These are phyloP conservation scores for Plasmodium adleri DNA, from an alignment of 169 alveolate species.

Conservation along the genomic window DNA sequence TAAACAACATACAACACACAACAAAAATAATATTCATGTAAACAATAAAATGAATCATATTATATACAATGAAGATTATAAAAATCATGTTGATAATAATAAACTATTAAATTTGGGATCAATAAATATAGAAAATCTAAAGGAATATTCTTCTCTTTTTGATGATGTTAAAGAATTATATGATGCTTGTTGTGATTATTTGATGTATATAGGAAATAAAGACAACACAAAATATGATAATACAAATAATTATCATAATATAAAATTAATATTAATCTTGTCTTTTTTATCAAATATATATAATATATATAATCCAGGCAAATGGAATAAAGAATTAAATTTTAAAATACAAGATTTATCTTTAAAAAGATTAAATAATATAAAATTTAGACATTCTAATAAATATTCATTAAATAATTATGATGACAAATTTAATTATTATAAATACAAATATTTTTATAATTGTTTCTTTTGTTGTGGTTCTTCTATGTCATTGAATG, in stretches of 20 bases:
- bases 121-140: too few species aligned
- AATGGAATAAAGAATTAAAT: neutral
- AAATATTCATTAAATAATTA: neutral
- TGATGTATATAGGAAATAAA: neutral
- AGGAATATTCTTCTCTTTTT: neutral
- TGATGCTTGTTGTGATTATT: conserved; percentile 4
- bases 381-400: neutral
- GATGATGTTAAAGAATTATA: neutral
- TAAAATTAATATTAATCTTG: neutral
- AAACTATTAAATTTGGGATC: neutral
- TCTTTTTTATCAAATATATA: neutral
- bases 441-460: conserved; percentile 37
- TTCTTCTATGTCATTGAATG: neutral
- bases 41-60: neutral
- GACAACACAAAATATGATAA: too few species aligned
- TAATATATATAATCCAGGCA: neutral
- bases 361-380: neutral
- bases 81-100: neutral
- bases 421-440: conserved; percentile 22
- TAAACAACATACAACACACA: neutral
- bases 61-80: neutral
- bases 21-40: neutral
- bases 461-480: neutral
- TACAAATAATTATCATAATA: neutral
- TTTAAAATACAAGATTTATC: neutral